Conservation (phyloP, 345 rosid genomes). For the Pelargonium nanum region DNA sequence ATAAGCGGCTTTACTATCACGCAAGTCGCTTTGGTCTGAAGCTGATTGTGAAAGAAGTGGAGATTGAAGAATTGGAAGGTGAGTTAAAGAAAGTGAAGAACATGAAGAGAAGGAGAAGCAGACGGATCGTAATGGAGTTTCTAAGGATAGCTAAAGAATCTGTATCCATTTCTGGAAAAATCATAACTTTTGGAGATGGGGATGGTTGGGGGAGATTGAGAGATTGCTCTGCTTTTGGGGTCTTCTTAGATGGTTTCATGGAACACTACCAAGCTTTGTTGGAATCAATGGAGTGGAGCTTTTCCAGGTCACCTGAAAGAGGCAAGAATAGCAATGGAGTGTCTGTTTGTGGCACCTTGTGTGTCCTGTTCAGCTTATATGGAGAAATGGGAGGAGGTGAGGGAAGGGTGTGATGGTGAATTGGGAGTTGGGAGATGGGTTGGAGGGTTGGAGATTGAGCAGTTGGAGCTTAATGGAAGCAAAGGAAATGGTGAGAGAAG, state of each 20-base stretch:
- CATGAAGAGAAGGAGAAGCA: slow-evolving; percentile 12
- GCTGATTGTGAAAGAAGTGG: too few species aligned
- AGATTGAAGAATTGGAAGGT: too few species aligned
- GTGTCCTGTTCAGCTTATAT: slow-evolving; percentile 8
- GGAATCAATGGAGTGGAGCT: slow-evolving; percentile 20
- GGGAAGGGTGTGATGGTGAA: neutral
- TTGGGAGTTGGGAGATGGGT: slow-evolving; percentile 4
- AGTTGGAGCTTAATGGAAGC: slow-evolving; percentile 23
- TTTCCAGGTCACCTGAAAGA: slow-evolving; percentile 14
- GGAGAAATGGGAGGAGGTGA: slow-evolving; percentile 10
- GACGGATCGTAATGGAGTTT: slow-evolving; percentile 17
- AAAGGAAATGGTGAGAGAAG: slow-evolving; percentile 18
- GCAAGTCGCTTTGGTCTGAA: too few species aligned
- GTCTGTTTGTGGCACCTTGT: slow-evolving; percentile 21
- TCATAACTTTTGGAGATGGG: slow-evolving; percentile 20
- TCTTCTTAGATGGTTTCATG: slow-evolving; percentile 15
- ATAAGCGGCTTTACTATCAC: too few species aligned
- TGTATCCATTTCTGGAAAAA: neutral
- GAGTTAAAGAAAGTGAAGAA: slow-evolving; percentile 12
- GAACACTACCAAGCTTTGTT: slow-evolving; percentile 15
- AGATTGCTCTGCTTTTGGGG: slow-evolving; percentile 6
- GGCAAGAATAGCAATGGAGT: slow-evolving; percentile 25
- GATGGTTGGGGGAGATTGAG: slow-evolving; percentile 9
- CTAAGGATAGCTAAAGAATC: slow-evolving; percentile 10
- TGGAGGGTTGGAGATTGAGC: slow-evolving; percentile 16